Evolutionary conservation across 2,329 filamentous ascomycete genomes (phyloP), one percentile per base, ranked within the genome.

Genomic region (Coniochaeta hoffmannii): DNA sequence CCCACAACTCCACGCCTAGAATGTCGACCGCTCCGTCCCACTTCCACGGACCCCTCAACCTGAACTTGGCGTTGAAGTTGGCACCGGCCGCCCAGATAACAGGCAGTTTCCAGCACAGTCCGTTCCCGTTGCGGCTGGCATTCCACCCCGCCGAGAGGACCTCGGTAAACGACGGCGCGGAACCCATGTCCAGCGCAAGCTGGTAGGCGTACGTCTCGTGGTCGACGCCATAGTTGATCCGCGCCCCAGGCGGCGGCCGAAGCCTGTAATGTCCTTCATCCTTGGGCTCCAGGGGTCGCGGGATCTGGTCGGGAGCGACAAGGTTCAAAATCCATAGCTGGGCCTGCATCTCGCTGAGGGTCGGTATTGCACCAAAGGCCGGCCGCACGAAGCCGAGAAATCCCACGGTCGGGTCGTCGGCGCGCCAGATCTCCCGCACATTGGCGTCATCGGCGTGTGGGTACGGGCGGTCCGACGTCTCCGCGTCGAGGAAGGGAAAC

Each of bases 191-290:
- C 22, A 68, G 65, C 14, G 72, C 73, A 0, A 75, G 64, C 46
- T 73, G 73, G 54, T 73, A 73, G 58, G 72, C 70, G 55, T 75
- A 76, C 19, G 69, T 71, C 57, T 72, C 71, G 53, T 75, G 70
- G 56, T 76, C 72, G 17, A 75, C 72, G 8, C 71, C 73, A 30
- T 74, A 74, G 8, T 68, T 63, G n/a, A 75, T 69, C 9, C 70
- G 64, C 1, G 67, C 65, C 6, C 60, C 63, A 3, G 65, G 61
- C 8, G 64, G 59, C 6, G 66, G 63, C 6, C 71, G 63, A 22
- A 73, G 67, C 50, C 72, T 71, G 59, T 74, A 73, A 58, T 75
- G 71, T 53, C 68, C 69, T 32, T 72, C 65, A 57, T 73, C 69
- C 1, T 64, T 69, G 0, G 67, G 66, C 51, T 67, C 41, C 3